Evolutionary conservation across 805 yeast genomes (phyloP).

Genomic region (Candida bentonensis): DNA sequence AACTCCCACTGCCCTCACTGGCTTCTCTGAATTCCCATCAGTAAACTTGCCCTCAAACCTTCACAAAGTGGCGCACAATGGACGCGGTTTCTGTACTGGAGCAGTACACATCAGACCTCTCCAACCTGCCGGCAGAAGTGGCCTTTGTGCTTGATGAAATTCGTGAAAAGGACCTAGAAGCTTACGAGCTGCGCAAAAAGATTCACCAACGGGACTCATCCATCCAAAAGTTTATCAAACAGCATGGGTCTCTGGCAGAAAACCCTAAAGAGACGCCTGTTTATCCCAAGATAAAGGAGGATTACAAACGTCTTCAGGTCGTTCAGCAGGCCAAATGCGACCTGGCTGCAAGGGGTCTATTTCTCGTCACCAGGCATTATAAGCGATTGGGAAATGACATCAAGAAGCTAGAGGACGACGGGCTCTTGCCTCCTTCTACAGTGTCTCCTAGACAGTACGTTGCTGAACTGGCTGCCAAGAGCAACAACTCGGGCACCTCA

Average conservation of each 20-base stretch:
- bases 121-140: constrained; percentile 80
- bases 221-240: constrained; percentile 67
- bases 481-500: neutral
- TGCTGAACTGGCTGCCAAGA: neutral
- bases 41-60: no score
- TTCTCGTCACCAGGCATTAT: constrained; percentile 62
- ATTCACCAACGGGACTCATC: constrained; percentile 62
- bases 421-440: constrained; percentile 41
- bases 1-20: no score
- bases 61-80: no score
- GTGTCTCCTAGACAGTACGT: neutral
- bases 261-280: constrained; percentile 69
- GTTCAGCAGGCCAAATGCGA: constrained; percentile 68
- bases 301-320: constrained; percentile 41
- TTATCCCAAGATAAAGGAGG: constrained; percentile 53
- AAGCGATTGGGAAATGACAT: constrained; percentile 62
- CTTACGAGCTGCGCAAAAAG: constrained; percentile 52
- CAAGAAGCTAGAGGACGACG: constrained; percentile 62
- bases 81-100: constrained; percentile 82
- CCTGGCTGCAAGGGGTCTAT: constrained; percentile 72
- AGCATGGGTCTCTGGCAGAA: constrained; percentile 66
- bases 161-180: constrained; percentile 48
- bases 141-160: constrained; percentile 70
- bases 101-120: constrained; percentile 45
- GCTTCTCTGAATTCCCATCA: no score